Conservation (phyloP, 2,329 filamentous ascomycete genomes). For the Pyrenophora teres region DNA sequence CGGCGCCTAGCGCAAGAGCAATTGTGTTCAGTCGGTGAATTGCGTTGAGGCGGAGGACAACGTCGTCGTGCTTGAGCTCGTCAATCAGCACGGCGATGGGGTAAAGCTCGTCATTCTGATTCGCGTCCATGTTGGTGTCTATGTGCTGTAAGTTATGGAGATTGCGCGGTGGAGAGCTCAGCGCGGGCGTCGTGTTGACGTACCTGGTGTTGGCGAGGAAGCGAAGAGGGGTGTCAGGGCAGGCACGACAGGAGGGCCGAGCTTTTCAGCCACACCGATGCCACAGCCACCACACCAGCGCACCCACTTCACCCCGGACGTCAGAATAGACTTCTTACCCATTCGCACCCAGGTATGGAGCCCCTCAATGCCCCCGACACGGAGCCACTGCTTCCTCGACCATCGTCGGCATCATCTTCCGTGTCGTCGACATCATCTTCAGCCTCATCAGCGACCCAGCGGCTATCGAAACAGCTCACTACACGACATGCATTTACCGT, state of each 20-base stretch:
- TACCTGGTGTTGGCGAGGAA: slow-evolving; percentile 41
- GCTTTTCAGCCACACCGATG: slow-evolving; percentile 10
- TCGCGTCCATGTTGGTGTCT: slow-evolving; percentile 74
- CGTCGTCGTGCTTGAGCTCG: slow-evolving; percentile 99
- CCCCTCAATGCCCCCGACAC: slow-evolving; percentile 25
- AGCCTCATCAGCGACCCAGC: slow-evolving; percentile 15
- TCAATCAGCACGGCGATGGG: slow-evolving; percentile 99
- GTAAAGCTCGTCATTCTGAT: slow-evolving; percentile 97
- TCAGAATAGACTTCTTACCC: too few relatives aligned
- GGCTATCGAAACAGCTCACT: slow-evolving; percentile 37
- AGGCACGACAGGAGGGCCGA: slow-evolving; percentile 16
- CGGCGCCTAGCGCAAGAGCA: slow-evolving; percentile 90
- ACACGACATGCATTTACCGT: slow-evolving; percentile 58
- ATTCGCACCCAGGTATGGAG: slow-evolving; percentile 1
- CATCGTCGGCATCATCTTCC: neutral
- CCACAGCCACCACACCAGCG: slow-evolving; percentile 4
- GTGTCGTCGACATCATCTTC: slow-evolving; percentile 11
- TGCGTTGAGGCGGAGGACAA: slow-evolving; percentile 94
- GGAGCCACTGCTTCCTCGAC: slow-evolving; percentile 34
- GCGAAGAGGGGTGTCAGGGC: slow-evolving; percentile 32
- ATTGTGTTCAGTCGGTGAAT: slow-evolving; percentile 98
- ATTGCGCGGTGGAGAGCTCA: slow-evolving; percentile 27
- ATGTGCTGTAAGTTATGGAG: slow-evolving; percentile 32
- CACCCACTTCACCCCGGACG: too few relatives aligned
- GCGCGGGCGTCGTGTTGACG: slow-evolving; percentile 41